Evolutionary conservation across 805 yeast genomes (phyloP).

Genomic region (Saccharomycopsis microspora): DNA sequence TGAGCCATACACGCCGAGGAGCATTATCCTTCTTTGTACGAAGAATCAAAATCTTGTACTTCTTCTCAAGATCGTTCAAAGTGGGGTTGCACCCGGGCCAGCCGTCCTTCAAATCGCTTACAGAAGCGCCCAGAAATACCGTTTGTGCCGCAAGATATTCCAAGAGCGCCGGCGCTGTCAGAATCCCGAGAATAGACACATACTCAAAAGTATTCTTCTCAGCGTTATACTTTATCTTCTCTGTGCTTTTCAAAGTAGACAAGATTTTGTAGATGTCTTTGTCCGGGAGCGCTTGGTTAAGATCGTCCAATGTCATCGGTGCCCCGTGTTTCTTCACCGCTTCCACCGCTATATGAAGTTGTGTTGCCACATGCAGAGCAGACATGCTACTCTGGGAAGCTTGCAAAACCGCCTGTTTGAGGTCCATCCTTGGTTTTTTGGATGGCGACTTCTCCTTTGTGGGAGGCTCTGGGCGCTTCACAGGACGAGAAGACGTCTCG

Average conservation of each 20-base stretch:
- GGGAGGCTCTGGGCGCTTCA: constrained; percentile 20
- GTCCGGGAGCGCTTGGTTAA: constrained; percentile 53
- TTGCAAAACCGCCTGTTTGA: constrained; percentile 4
- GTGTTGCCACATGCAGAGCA: constrained; percentile 64
- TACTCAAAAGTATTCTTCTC: constrained; percentile 63
- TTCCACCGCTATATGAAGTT: constrained; percentile 84
- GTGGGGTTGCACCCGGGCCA: constrained; percentile 87
- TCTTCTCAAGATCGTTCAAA: constrained; percentile 66
- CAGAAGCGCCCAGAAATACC: constrained; percentile 79
- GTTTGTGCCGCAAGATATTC: constrained; percentile 67
- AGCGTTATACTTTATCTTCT: constrained; percentile 61
- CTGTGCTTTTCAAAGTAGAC: constrained; percentile 62
- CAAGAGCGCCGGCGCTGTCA: constrained; percentile 66
- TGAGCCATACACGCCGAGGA: constrained; percentile 91
- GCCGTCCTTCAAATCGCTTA: constrained; percentile 76
- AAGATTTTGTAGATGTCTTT: constrained; percentile 50
- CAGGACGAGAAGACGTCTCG: constrained; percentile 20
- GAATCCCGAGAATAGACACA: constrained; percentile 80
- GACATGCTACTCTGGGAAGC: constrained; percentile 18
- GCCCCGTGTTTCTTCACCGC: constrained; percentile 60
- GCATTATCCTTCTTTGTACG: constrained; percentile 88
- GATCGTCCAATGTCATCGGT: constrained; percentile 55
- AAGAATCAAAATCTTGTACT: constrained; percentile 67
- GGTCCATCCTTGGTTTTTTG: neutral
- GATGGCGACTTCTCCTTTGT: constrained; percentile 25